Conservation (phyloP, 2,329 filamentous ascomycete species). For the Penicillium sclerotiorum region DNA sequence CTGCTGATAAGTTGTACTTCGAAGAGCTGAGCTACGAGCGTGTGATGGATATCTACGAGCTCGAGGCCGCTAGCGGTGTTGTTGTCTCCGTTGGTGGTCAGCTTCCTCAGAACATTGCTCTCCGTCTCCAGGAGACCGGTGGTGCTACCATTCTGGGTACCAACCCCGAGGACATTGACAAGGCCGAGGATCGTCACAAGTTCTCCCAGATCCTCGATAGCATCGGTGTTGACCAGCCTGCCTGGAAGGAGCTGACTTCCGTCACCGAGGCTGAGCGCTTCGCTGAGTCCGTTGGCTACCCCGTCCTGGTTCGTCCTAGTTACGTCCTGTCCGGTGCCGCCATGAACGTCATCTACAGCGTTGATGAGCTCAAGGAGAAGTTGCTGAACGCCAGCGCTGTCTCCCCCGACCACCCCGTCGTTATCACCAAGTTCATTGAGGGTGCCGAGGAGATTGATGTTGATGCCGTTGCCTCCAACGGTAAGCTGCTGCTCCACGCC, state of each 20-base stretch:
- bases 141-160: slow-evolving; percentile 91
- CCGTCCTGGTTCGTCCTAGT: slow-evolving; percentile 88
- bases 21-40: slow-evolving; percentile 96
- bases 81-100: slow-evolving; percentile 96
- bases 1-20: slow-evolving; percentile 90
- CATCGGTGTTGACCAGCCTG: slow-evolving; percentile 94
- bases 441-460: slow-evolving; percentile 96
- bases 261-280: slow-evolving; percentile 86
- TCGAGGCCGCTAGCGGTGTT: slow-evolving; percentile 81
- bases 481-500: slow-evolving; percentile 86
- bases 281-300: slow-evolving; percentile 82
- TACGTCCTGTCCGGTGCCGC: slow-evolving; percentile 97
- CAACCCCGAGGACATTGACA: slow-evolving; percentile 91
- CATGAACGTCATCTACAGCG: slow-evolving; percentile 93
- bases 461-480: slow-evolving; percentile 84
- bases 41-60: slow-evolving; percentile 98
- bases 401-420: slow-evolving; percentile 94
- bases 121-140: slow-evolving; percentile 87
- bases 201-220: slow-evolving; percentile 97
- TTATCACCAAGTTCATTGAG: slow-evolving; percentile 98
- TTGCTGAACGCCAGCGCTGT: slow-evolving; percentile 86
- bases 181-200: slow-evolving; percentile 96
- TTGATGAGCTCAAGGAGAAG: slow-evolving; percentile 91
- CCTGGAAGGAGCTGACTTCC: slow-evolving; percentile 95
- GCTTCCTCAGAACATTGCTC: slow-evolving; percentile 94